Conservation (phyloP, 2,329 filamentous ascomycete species). For the Aspergillus sp. region DNA sequence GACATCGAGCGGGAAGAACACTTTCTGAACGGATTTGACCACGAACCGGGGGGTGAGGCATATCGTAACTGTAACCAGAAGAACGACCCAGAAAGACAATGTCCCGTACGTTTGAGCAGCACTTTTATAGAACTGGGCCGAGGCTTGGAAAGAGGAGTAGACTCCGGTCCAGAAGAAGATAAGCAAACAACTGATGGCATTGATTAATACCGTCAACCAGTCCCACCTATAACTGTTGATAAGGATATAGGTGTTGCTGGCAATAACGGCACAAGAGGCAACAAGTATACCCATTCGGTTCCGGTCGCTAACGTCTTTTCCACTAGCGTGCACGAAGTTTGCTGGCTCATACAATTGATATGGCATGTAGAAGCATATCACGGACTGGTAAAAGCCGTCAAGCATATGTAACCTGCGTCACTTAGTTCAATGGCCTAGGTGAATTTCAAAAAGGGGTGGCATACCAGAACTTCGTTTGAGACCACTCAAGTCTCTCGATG, state of each 20-base stretch:
- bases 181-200: conserved; percentile 77
- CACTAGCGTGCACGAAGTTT: conserved; percentile 68
- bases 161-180: conserved; percentile 96
- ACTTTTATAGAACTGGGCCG: conserved; percentile 71
- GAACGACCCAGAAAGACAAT: conserved; percentile 82
- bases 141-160: conserved; percentile 65
- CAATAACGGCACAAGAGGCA: conserved; percentile 77
- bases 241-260: conserved; percentile 91
- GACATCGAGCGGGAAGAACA: conserved; percentile 88
- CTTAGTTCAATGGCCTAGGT: conserved; percentile 26
- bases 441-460: conserved; percentile 41
- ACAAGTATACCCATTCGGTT: conserved; percentile 84
- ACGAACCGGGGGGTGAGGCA: conserved; percentile 85
- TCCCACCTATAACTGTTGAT: conserved; percentile 98
- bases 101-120: conserved; percentile 77
- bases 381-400: conserved; percentile 91
- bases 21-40: conserved; percentile 86
- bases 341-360: conserved; percentile 74
- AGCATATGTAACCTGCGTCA: conserved; percentile 78
- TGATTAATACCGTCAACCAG: conserved; percentile 86
- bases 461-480: conserved; percentile 93
- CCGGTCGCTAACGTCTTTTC: conserved; percentile 74
- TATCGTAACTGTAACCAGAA: conserved; percentile 74
- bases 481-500: conserved; percentile 96
- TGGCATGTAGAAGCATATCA: conserved; percentile 90